Percentiles rank a stretch among this genome's conserved stretches.
phyloP scores from a whole-genome alignment of 441 rosid species.

The Kokia cookei region DNA sequence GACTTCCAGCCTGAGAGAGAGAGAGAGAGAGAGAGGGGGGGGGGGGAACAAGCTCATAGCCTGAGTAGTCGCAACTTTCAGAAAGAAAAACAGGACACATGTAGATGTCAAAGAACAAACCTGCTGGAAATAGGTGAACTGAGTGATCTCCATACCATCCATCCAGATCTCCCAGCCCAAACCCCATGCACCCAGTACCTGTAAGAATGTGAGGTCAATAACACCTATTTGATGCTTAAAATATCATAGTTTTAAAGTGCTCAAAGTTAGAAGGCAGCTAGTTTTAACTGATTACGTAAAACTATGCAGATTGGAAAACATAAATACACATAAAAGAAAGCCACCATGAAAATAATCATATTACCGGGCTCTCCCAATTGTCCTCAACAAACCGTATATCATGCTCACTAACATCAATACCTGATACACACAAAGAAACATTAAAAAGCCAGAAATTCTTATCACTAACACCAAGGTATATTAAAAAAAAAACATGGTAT shows the following conservation, averaged over 20 bases:
- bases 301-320: background rate
- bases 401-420: constrained; percentile 78
- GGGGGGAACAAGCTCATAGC: constrained; percentile 6
- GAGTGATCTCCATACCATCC: constrained; percentile 99
- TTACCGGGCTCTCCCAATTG: constrained; percentile 99
- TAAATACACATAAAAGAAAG: background rate
- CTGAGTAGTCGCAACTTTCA: background rate
- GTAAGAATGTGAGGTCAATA: constrained; percentile 18
- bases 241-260: background rate
- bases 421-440: constrained; percentile 31
- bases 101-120: constrained; percentile 27
- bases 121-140: constrained; percentile 99
- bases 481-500: background rate
- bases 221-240: constrained; percentile 2
- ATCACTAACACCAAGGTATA: background rate
- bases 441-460: background rate
- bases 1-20: constrained; percentile 77
- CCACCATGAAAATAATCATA: constrained; percentile 7
- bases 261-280: background rate
- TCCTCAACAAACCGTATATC: constrained; percentile 99
- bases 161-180: constrained; percentile 99
- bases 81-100: background rate
- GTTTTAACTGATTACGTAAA: constrained; percentile 3
- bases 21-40: background rate
- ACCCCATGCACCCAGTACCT: constrained; percentile 99